Evolutionary conservation across 1,284 basidiomycete species (phyloP).

Genomic region (Flammula alnicola): DNA sequence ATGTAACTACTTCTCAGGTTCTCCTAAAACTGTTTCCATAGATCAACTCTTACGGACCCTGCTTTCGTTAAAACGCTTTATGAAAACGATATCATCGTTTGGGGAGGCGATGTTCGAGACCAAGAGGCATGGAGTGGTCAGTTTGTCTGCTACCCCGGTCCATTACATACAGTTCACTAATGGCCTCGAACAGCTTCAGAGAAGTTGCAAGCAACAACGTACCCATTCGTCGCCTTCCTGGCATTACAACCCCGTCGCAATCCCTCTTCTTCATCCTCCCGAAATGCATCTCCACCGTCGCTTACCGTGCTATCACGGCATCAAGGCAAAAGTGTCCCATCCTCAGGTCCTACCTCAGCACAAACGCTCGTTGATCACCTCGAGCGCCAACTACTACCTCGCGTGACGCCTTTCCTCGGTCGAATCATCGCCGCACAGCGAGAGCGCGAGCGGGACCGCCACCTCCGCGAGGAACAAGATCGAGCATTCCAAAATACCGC

Average conservation of each 20-base stretch:
- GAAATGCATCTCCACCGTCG: slow-evolving; percentile 48
- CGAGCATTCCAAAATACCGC: slow-evolving; percentile 73
- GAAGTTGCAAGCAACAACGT: slow-evolving; percentile 88
- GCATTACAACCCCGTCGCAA: slow-evolving; percentile 78
- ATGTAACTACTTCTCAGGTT: not conserved
- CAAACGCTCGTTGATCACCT: slow-evolving; percentile 69
- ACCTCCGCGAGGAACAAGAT: slow-evolving; percentile 83
- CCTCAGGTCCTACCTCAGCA: slow-evolving; percentile 58
- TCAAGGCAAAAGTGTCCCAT: slow-evolving; percentile 60
- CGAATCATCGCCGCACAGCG: slow-evolving; percentile 51
- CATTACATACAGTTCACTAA: slow-evolving; percentile 4
- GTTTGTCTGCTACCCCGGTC: slow-evolving; percentile 21
- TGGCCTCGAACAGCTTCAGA: slow-evolving; percentile 62
- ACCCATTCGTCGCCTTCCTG: slow-evolving; percentile 91
- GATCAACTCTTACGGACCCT: slow-evolving; percentile 78
- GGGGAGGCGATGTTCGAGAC: slow-evolving; percentile 82
- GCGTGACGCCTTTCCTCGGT: slow-evolving; percentile 75
- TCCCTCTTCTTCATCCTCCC: slow-evolving; percentile 36
- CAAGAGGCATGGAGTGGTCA: slow-evolving; percentile 84
- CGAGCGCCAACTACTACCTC: slow-evolving; percentile 73
- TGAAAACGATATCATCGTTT: slow-evolving; percentile 76
- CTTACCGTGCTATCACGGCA: slow-evolving; percentile 85
- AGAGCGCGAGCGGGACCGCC: slow-evolving; percentile 67
- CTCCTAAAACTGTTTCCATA: slow-evolving; percentile 29
- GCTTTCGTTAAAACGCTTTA: slow-evolving; percentile 69